These are phyloP conservation scores for Xylaria sp. DNA, from an alignment of 2,329 filamentous ascomycete genomes.

Conservation along the genomic window DNA sequence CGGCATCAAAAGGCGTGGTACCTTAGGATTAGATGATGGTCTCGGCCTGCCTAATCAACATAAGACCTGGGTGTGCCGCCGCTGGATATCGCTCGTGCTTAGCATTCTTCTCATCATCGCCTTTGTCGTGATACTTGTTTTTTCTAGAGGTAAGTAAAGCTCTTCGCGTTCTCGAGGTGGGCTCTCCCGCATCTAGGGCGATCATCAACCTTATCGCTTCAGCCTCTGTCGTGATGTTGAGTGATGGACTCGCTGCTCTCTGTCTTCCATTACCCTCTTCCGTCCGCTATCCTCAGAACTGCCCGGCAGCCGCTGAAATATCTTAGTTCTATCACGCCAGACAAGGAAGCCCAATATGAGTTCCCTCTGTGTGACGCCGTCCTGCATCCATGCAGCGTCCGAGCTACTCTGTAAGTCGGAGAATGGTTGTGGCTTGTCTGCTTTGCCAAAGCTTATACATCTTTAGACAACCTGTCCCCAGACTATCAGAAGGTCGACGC, in stretches of 20 bases:
- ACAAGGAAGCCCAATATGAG: constrained; percentile 28
- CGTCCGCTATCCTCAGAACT: not conserved
- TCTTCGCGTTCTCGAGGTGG: not conserved
- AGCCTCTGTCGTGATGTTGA: not conserved
- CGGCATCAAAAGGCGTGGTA: too few relatives aligned
- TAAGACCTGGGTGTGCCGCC: constrained; percentile 32
- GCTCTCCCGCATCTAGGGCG: not conserved
- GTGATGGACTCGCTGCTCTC: not conserved
- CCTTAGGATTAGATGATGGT: constrained; percentile 10
- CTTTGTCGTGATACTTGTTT: constrained; percentile 35
- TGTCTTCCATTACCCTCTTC: not conserved
- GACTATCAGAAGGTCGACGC: constrained; percentile 66
- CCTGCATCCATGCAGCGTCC: constrained; percentile 65
- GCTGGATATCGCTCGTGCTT: constrained; percentile 36
- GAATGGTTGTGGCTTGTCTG: not conserved
- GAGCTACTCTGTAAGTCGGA: constrained; percentile 52
- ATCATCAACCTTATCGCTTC: not conserved
- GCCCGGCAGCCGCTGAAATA: not conserved
- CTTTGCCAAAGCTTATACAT: constrained; percentile 8
- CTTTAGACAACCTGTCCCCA: constrained; percentile 57
- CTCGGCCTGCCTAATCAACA: constrained; percentile 18
- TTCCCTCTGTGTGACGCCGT: constrained; percentile 56
- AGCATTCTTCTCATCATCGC: constrained; percentile 34
- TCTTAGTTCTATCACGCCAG: constrained; percentile 18
- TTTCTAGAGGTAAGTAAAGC: constrained; percentile 34